Percentiles rank a stretch among this genome's conserved stretches.
Evolutionary conservation across 164 flowering plant species (phyloP).

Genomic region (Berberis thunbergii): DNA sequence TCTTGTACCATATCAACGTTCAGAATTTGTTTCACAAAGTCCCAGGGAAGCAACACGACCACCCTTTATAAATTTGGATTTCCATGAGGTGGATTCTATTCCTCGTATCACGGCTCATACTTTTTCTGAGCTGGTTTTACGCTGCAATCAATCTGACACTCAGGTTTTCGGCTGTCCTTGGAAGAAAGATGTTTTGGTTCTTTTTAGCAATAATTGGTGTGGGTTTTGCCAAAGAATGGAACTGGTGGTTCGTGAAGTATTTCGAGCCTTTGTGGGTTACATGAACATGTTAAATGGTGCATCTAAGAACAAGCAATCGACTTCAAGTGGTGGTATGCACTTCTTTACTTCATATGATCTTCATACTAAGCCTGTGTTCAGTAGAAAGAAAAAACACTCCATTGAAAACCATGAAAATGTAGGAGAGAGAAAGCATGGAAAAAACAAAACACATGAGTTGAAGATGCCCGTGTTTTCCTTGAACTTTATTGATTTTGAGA

Average conservation of each 20-base stretch:
- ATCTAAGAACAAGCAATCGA: constrained; percentile 19
- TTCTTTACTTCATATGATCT: neutral
- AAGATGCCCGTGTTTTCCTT: no score
- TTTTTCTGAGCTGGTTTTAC: constrained; percentile 49
- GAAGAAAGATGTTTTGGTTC: constrained; percentile 73
- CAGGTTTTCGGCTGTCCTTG: constrained; percentile 25
- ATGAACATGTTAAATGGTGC: constrained; percentile 23
- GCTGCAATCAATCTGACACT: constrained; percentile 27
- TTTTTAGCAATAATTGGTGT: constrained; percentile 84
- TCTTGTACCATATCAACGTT: constrained; percentile 56
- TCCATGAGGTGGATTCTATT: constrained; percentile 60
- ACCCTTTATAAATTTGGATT: constrained; percentile 73
- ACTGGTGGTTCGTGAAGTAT: constrained; percentile 80
- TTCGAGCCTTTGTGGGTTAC: constrained; percentile 57
- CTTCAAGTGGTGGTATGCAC: constrained; percentile 28
- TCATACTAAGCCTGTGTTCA: no score
- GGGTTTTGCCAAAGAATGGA: constrained; percentile 95
- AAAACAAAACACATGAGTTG: no score
- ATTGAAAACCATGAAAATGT: no score
- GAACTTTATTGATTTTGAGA: no score
- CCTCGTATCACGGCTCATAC: constrained; percentile 48
- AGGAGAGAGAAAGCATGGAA: no score
- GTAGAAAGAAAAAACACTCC: no score
- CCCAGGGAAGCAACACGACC: constrained; percentile 39
- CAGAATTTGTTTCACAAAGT: constrained; percentile 27